These are phyloP conservation scores for Thelonectria rubi DNA, from an alignment of 2,329 filamentous ascomycete genomes.

Conservation along the genomic window DNA sequence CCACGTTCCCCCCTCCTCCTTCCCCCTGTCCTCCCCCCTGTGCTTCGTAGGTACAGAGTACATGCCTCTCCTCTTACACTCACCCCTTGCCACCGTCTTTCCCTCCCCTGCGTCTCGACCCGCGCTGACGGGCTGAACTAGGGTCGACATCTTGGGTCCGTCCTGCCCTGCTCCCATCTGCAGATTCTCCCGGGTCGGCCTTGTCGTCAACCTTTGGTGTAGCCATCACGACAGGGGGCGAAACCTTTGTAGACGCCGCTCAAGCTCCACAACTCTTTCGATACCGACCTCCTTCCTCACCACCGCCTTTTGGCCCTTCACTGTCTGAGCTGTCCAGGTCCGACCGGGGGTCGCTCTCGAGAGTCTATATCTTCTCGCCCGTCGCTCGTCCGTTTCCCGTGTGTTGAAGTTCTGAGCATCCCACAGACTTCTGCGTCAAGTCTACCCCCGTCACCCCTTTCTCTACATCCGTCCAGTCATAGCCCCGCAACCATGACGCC, in stretches of 20 bases:
- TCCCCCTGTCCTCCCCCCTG: too few relatives aligned
- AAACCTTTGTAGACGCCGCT: slow-evolving; percentile 27
- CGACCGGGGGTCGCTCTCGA: slow-evolving; percentile 28
- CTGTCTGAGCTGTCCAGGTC: slow-evolving; percentile 31
- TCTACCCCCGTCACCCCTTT: slow-evolving; percentile 19
- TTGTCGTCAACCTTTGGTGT: slow-evolving; percentile 30
- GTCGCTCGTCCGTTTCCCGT: slow-evolving; percentile 20
- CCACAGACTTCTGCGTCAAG: slow-evolving; percentile 15
- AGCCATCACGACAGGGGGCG: slow-evolving; percentile 31
- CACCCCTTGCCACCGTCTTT: slow-evolving; percentile 4
- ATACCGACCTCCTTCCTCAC: slow-evolving; percentile 36
- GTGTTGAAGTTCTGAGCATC: slow-evolving; percentile 24
- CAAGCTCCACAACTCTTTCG: slow-evolving; percentile 41
- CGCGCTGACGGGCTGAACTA: slow-evolving; percentile 36
- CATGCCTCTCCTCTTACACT: background rate
- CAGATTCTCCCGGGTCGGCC: slow-evolving; percentile 22
- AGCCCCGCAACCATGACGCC: slow-evolving; percentile 39
- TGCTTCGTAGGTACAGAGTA: too few relatives aligned
- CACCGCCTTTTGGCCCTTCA: slow-evolving; percentile 37
- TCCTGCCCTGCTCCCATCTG: slow-evolving; percentile 21
- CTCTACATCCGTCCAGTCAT: slow-evolving; percentile 25
- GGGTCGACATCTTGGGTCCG: slow-evolving; percentile 33
- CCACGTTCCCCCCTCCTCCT: background rate
- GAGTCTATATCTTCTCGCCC: slow-evolving; percentile 36
- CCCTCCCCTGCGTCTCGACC: slow-evolving; percentile 30